Base-by-base conservation (phyloP, 495 filamentous ascomycete species). In the Penicillium paxilli region DNA sequence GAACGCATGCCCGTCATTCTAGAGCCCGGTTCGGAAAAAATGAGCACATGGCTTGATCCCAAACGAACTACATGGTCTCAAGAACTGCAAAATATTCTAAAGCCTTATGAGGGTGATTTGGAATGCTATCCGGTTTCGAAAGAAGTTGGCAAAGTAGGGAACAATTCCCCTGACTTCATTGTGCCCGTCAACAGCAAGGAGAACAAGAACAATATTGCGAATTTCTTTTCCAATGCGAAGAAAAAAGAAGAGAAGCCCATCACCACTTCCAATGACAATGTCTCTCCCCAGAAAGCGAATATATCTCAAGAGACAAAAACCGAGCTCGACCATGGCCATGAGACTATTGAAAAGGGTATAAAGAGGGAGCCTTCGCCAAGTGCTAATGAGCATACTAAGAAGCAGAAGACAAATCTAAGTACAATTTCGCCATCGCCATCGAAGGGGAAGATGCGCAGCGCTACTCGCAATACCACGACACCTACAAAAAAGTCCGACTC, bases 111-210 rank as follows among this genome's bases (percentile, higher is more conserved):
- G 22, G 90, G 89, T 0, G 89, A 90, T 51, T 70, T 98, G 24
- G 92, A 95, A 37, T 84, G 87, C 23, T 97, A 96, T 66, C 81
- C 86, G 12, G 94, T 98, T 2, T 82, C 80, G 41, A 90, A 89
- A 66, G 92, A 94, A 11, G 94, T 98, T 0, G 92, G 92, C 0
- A 97, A 96, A 72, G 94, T 96, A 2, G 92, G 93, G n/a, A 96
- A 96, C 56, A 89, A 96, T 65, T 90, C 86, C 16, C 84, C 87
- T 0, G 78, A 75, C 2, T 96, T 98, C 65, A 81, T 98, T 33
- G 75, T 96, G 2, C 92, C 92, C 0, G 72, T 96, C 38, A 79
- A 85, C 59, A 91, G 87, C 68, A 86, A 80, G 45, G 89, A 92
- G 63, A 96, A 96, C 62, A 96, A 95, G 74, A 82, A 75, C 33